Base-by-base conservation (phyloP, 371 early-diverging fungal species). In the Blakeslea trispora region DNA sequence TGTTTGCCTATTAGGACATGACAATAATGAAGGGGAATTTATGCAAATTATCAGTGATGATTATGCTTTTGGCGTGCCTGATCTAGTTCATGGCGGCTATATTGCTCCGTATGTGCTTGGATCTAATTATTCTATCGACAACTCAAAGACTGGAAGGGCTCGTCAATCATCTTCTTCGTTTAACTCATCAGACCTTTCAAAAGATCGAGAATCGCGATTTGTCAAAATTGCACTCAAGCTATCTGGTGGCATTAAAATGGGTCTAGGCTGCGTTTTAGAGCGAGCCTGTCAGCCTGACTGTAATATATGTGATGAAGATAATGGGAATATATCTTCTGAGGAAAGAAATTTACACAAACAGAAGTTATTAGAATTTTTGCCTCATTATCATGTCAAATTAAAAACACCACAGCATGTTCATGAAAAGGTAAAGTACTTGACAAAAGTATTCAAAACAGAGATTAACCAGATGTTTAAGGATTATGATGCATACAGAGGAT, bases 401-500 rank as follows among this genome's bases (percentile, higher is more conserved):
- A 72, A 67, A 45, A 63, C 75, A 5, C 86, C 85, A 24, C 44
- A 57, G 17, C 57, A 57, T 39, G 63, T 63, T 15, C 52, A 57
- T 53, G 49, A 52, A 47, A 48, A 51, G 22, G 63, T 63, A 48
- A 48, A n/a, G 32, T 11, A 32, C 28, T 28, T n/a, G n/a, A 28
- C 15, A 28, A 42, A 45, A 21, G 23, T 9, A n/a, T n/a, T n/a
- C n/a, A n/a, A n/a, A n/a, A n/a, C n/a, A n/a, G n/a, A n/a, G n/a
- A 45, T 48, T 3, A 10, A 14, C 37, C 17, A 10, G 14, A 23
- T 15, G 15, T 14, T 28, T 31, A 47, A 70, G 68, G 71, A 56
- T 59, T 61, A 78, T 41, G 87, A 87, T 66, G 77, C 86, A 2
- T 85, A 72, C 64, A 59, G 50, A 17, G 88, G 88, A 10, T 90